Evolutionary conservation across 2,329 filamentous ascomycete genomes (phyloP).

Genomic region (Aspergillus versicolor): DNA sequence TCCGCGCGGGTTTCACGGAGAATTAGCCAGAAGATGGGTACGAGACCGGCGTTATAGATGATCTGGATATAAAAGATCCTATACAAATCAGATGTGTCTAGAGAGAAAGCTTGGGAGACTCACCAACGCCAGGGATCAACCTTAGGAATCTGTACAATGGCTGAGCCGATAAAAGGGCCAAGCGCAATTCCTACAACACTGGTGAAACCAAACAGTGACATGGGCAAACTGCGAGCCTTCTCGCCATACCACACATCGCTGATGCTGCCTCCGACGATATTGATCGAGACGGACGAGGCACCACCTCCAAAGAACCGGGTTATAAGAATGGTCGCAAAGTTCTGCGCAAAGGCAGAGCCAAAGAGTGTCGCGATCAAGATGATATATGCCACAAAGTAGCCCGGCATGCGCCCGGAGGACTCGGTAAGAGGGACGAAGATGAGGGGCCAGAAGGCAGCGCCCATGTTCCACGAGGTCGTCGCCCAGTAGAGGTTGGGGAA

Average conservation of each 20-base stretch:
- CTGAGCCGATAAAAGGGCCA: constrained; percentile 46
- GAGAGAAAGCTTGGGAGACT: too few relatives aligned
- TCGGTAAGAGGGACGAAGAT: constrained; percentile 41
- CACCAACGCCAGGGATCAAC: constrained; percentile 42
- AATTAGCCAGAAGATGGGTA: constrained; percentile 43
- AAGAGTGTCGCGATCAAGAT: constrained; percentile 44
- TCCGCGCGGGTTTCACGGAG: constrained; percentile 44
- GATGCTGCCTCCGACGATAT: constrained; percentile 38
- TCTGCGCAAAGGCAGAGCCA: constrained; percentile 44
- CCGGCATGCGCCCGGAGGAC: constrained; percentile 45
- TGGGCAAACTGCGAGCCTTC: constrained; percentile 41
- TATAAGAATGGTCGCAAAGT: constrained; percentile 47
- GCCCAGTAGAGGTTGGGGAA: constrained; percentile 37
- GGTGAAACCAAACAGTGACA: constrained; percentile 45
- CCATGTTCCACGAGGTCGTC: constrained; percentile 38
- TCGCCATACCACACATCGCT: constrained; percentile 40
- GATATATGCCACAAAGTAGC: constrained; percentile 44
- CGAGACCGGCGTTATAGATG: constrained; percentile 42
- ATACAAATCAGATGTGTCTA: too few relatives aligned
- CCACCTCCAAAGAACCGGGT: constrained; percentile 47
- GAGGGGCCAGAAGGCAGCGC: constrained; percentile 38
- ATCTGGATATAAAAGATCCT: constrained; percentile 50
- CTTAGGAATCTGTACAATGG: constrained; percentile 37
- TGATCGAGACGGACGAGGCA: constrained; percentile 44
- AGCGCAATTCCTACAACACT: constrained; percentile 46